Conservation (phyloP, 495 filamentous ascomycete genomes). For the Poronia punctata region DNA sequence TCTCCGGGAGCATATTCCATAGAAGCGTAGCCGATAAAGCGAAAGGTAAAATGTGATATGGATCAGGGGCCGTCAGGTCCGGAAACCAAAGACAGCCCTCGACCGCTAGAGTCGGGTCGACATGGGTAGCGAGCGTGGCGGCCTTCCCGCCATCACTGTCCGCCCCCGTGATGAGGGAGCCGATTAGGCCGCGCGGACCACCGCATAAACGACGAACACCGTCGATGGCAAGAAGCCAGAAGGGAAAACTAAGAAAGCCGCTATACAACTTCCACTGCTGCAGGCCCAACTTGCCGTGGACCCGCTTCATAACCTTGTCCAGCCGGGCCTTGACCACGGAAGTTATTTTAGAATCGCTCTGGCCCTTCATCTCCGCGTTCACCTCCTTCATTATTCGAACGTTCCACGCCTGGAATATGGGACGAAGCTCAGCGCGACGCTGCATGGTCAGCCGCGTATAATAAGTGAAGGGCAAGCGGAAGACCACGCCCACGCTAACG, state of each 20-base stretch:
- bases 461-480: slow-evolving; percentile 53
- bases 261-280: slow-evolving; percentile 44
- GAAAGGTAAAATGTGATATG: slow-evolving; percentile 58
- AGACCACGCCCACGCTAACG: slow-evolving; percentile 48
- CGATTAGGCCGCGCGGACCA: slow-evolving; percentile 45
- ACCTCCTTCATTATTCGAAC: no score
- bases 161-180: slow-evolving; percentile 24
- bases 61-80: slow-evolving; percentile 65
- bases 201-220: slow-evolving; percentile 59
- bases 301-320: slow-evolving; percentile 21
- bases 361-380: no score
- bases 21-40: slow-evolving; percentile 46
- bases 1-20: slow-evolving; percentile 31
- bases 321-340: slow-evolving; percentile 19
- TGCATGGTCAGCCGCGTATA: slow-evolving; percentile 41
- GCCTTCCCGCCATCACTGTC: slow-evolving; percentile 3
- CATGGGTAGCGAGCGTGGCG: neutral
- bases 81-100: slow-evolving; percentile 81
- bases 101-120: slow-evolving; percentile 51
- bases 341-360: slow-evolving; percentile 8
- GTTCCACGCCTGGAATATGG: slow-evolving; percentile 46
- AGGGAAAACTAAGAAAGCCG: slow-evolving; percentile 49
- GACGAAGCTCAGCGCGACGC: slow-evolving; percentile 38
- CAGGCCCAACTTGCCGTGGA: slow-evolving; percentile 42
- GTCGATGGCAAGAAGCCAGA: slow-evolving; percentile 65